Conservation (phyloP, 352 stramenopile species). For the Phytopythium oedochilum region DNA sequence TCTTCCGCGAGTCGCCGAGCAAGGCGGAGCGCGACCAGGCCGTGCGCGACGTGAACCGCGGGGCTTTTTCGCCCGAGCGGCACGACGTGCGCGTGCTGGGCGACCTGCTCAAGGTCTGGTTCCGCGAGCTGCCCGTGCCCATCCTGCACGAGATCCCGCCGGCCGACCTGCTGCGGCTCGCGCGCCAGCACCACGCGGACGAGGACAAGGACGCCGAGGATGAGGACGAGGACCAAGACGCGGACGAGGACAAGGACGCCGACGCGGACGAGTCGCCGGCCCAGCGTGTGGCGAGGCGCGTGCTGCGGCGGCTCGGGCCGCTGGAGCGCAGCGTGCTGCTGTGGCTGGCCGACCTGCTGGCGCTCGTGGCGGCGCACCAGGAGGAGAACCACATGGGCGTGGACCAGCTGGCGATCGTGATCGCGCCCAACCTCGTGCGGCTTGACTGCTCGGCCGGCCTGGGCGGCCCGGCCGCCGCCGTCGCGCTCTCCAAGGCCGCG, state of each 20-base stretch:
- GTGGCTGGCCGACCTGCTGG: constrained; percentile 84
- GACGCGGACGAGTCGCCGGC: not conserved
- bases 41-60: constrained; percentile 82
- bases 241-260: not conserved
- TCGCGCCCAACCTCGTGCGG: constrained; percentile 85
- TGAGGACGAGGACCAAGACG: not conserved
- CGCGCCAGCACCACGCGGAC: constrained; percentile 15
- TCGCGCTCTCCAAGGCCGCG: constrained; percentile 79
- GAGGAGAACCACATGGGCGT: constrained; percentile 86
- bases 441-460: constrained; percentile 52
- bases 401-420: constrained; percentile 87
- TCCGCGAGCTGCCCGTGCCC: constrained; percentile 77
- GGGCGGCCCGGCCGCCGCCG: constrained; percentile 76
- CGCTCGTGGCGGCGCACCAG: constrained; percentile 65
- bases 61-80: constrained; percentile 51
- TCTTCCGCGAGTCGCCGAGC: constrained; percentile 86
- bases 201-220: not conserved
- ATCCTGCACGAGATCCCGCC: constrained; percentile 77
- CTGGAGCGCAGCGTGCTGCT: constrained; percentile 60
- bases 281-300: constrained; percentile 29
- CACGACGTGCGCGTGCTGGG: constrained; percentile 82
- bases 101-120: constrained; percentile 90
- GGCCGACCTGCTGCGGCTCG: constrained; percentile 56
- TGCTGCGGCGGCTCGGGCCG: constrained; percentile 41
- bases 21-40: constrained; percentile 81